phyloP scores from a whole-genome alignment of 2,329 filamentous ascomycete genomes.

The Arthrinium puccinioides region DNA sequence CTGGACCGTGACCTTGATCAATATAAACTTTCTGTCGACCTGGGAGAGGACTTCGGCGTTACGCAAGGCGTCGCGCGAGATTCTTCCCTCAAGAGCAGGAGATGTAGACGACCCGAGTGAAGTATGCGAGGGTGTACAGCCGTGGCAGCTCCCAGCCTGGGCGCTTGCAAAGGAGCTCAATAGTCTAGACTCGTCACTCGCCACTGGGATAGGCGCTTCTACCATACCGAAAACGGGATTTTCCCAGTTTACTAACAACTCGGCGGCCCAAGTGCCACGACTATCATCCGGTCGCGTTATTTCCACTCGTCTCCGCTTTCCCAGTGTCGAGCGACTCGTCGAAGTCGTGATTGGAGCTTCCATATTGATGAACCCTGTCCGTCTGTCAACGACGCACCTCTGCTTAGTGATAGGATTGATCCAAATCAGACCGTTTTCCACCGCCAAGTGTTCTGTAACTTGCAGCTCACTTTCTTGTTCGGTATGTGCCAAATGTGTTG shows the following conservation, averaged over 20 bases:
- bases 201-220: conserved; percentile 36
- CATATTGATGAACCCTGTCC: conserved; percentile 47
- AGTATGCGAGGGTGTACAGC: no score
- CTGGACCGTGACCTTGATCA: conserved; percentile 48
- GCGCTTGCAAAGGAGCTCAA: no score
- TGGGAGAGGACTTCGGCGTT: conserved; percentile 66
- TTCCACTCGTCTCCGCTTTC: no score
- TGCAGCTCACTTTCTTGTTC: neutral
- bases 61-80: conserved; percentile 57
- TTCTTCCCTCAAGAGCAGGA: conserved; percentile 32
- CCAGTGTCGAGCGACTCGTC: no score
- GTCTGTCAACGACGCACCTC: conserved; percentile 41
- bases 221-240: conserved; percentile 65
- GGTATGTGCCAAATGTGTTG: no score
- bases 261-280: conserved; percentile 50
- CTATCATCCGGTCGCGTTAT: conserved; percentile 9
- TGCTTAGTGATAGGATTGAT: conserved; percentile 52
- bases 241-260: conserved; percentile 58
- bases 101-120: no score
- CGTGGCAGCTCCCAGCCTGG: no score
- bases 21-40: conserved; percentile 84
- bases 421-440: conserved; percentile 40
- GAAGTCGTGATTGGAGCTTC: no score
- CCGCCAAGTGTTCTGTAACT: neutral
- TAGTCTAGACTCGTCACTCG: conserved; percentile 19